Evolutionary conservation across 306 rosid genomes (phyloP).

Genomic region (Albizia julibrissin): DNA sequence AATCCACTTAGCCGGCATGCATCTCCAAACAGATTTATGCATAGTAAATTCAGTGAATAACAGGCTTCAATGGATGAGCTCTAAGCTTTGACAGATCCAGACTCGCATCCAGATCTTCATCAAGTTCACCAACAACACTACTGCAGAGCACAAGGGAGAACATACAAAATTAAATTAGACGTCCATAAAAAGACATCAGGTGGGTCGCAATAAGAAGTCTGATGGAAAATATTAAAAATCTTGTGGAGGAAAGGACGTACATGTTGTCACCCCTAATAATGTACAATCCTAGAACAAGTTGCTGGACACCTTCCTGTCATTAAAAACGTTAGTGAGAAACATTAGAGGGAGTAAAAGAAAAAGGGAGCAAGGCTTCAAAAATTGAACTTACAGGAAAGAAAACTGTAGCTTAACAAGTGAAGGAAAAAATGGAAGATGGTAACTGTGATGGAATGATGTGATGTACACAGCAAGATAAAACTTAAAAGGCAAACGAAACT

Average conservation of each 20-base stretch:
- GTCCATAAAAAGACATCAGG: background rate
- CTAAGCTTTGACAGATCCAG: slow-evolving; percentile 77
- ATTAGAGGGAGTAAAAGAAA: background rate
- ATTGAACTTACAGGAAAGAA: slow-evolving; percentile 9
- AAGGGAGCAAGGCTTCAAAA: background rate
- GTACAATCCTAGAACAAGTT: slow-evolving; percentile 86
- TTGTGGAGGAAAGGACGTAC: slow-evolving; percentile 43
- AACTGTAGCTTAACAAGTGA: background rate
- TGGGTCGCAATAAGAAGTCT: slow-evolving; percentile 19
- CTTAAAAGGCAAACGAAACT: background rate
- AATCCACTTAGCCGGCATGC: slow-evolving; percentile 13
- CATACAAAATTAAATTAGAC: background rate
- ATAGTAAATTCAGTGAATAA: slow-evolving; percentile 62
- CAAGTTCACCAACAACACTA: slow-evolving; percentile 94
- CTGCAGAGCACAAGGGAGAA: slow-evolving; percentile 52
- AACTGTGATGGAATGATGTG: background rate
- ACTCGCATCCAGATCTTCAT: slow-evolving; percentile 85
- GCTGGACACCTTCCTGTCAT: slow-evolving; percentile 95
- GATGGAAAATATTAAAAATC: background rate
- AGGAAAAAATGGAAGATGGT: background rate
- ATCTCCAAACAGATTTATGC: slow-evolving; percentile 11
- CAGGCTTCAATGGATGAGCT: slow-evolving; percentile 92
- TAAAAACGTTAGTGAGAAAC: slow-evolving; percentile 23
- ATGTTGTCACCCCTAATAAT: slow-evolving; percentile 97
- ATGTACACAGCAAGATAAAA: background rate